Conservation (phyloP, 306 rosid species). For the Inga laurina region DNA sequence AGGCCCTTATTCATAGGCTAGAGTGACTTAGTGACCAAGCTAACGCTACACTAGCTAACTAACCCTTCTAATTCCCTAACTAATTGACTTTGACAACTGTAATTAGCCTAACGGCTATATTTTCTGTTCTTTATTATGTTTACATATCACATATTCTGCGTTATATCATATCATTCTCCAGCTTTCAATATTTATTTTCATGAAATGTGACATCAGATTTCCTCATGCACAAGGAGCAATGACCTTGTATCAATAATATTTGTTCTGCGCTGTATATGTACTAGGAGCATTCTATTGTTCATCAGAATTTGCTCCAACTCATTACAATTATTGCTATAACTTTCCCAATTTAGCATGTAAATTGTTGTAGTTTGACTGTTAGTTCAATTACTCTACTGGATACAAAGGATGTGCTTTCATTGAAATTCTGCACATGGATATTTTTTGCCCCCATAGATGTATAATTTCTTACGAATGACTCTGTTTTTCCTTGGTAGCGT, state of each 20-base stretch:
- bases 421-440: not conserved
- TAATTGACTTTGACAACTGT: too few species aligned
- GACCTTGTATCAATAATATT: not conserved
- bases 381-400: not conserved
- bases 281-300: not conserved
- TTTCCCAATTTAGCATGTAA: not conserved
- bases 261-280: not conserved
- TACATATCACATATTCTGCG: not conserved
- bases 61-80: too few species aligned
- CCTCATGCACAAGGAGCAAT: not conserved
- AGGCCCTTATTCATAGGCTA: too few species aligned
- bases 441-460: not conserved
- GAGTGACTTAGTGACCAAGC: too few species aligned
- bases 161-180: not conserved
- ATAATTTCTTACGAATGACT: not conserved
- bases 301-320: not conserved
- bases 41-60: too few species aligned
- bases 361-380: not conserved
- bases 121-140: too few species aligned
- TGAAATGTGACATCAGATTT: slow-evolving; percentile 1
- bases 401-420: not conserved
- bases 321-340: not conserved
- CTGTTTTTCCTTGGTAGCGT: not conserved
- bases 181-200: slow-evolving; percentile 16
- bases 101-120: too few species aligned